Evolutionary conservation across 2,329 filamentous ascomycete species (phyloP).

Genomic region (Cordyceps javanica): DNA sequence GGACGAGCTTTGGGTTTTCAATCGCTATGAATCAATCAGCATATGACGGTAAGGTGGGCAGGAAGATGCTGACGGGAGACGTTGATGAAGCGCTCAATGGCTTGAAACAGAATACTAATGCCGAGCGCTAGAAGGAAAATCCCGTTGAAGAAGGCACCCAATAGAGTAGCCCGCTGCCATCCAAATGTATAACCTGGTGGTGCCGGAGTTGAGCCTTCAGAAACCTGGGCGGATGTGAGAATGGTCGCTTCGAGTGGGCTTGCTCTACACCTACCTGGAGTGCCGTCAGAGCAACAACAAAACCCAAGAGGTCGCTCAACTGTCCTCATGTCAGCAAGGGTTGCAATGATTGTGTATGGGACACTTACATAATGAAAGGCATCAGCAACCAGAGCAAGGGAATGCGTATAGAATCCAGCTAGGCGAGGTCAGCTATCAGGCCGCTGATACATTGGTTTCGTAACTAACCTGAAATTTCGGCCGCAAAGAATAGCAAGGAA

Average conservation of each 20-base stretch:
- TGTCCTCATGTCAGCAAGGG: conserved; percentile 23
- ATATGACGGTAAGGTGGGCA: neutral
- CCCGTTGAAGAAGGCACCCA: conserved; percentile 77
- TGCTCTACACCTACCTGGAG: conserved; percentile 43
- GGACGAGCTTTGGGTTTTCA: conserved; percentile 57
- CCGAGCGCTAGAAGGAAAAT: conserved; percentile 67
- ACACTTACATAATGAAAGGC: conserved; percentile 67
- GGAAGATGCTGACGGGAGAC: conserved; percentile 39
- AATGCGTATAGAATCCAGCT: conserved; percentile 65
- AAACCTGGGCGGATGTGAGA: conserved; percentile 36
- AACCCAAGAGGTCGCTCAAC: conserved; percentile 67
- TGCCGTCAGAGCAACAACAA: conserved; percentile 59
- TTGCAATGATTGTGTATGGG: neutral
- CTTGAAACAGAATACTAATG: conserved; percentile 66
- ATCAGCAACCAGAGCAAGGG: conserved; percentile 67
- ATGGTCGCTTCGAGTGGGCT: neutral
- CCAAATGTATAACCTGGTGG: conserved; percentile 56
- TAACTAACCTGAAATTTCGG: conserved; percentile 41
- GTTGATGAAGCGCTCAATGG: conserved; percentile 62
- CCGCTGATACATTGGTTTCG: neutral
- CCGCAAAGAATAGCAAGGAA: conserved; percentile 44
- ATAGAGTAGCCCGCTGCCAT: conserved; percentile 67
- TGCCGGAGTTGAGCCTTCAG: conserved; percentile 44
- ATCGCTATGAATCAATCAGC: conserved; percentile 40
- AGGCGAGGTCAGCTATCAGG: neutral